Conservation (phyloP, 2,329 filamentous ascomycete genomes). For the Colletotrichum simmondsii region DNA sequence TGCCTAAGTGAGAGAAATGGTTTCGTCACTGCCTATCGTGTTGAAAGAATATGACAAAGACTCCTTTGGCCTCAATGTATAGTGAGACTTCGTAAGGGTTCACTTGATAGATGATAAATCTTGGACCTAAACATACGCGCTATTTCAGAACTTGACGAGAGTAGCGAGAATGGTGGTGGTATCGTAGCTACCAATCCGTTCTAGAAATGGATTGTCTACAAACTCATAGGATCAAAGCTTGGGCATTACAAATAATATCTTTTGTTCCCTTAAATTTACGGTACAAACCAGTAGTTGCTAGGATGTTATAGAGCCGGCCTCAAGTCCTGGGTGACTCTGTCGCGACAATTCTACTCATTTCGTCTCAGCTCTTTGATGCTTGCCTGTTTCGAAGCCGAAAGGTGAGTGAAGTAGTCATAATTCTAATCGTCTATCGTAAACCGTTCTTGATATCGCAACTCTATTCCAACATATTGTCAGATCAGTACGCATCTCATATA, state of each 20-base stretch:
- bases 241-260: too few relatives aligned
- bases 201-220: not conserved
- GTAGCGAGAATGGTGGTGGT: not conserved
- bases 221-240: too few relatives aligned
- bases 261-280: too few relatives aligned
- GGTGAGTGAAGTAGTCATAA: not conserved
- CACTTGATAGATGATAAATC: not conserved
- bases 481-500: too few relatives aligned
- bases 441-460: not conserved
- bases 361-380: not conserved
- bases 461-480: too few relatives aligned
- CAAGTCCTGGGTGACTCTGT: too few relatives aligned
- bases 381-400: not conserved
- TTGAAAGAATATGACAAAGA: not conserved
- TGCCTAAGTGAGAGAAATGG: too few relatives aligned
- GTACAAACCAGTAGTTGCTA: too few relatives aligned
- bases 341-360: accelerated
- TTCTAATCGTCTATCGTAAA: not conserved
- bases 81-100: not conserved
- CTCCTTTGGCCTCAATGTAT: not conserved
- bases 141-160: not conserved
- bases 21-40: not conserved
- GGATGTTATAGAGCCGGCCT: too few relatives aligned
- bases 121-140: not conserved
- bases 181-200: not conserved